A percentile compares a stretch with the other conserved stretches of the same genome.
Evolutionary conservation across 805 yeast species (phyloP).

Genomic region (Diddensiella transvaalensis): DNA sequence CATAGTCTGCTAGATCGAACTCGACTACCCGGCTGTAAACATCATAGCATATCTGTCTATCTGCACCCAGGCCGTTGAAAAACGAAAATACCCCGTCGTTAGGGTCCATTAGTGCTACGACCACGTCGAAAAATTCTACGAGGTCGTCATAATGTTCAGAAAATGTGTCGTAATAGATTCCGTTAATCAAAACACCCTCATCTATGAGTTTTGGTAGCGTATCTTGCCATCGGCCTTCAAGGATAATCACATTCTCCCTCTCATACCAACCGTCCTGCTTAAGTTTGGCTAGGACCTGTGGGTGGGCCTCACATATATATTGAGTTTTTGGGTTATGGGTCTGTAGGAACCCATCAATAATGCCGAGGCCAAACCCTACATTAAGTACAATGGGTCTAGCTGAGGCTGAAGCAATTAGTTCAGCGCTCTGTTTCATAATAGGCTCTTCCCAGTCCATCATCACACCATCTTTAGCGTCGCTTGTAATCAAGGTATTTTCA

Average conservation of each 20-base stretch:
- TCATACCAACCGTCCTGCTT: constrained; percentile 78
- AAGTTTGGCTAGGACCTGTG: constrained; percentile 74
- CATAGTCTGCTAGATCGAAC: constrained; percentile 74
- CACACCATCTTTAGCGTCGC: constrained; percentile 78
- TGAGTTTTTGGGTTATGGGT: constrained; percentile 58
- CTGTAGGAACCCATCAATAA: constrained; percentile 78
- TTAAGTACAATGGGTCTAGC: constrained; percentile 51
- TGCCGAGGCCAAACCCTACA: constrained; percentile 97
- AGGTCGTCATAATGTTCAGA: constrained; percentile 89
- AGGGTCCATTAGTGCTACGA: constrained; percentile 51
- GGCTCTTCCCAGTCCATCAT: constrained; percentile 97
- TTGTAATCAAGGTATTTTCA: constrained; percentile 67
- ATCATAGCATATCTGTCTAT: constrained; percentile 68
- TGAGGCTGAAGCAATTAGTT: constrained; percentile 49
- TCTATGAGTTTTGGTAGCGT: constrained; percentile 61
- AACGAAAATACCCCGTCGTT: constrained; percentile 54
- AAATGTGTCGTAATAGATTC: constrained; percentile 90
- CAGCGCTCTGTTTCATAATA: constrained; percentile 77
- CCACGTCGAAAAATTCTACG: constrained; percentile 75
- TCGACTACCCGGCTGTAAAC: constrained; percentile 82
- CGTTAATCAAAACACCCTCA: constrained; percentile 73
- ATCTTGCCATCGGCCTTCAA: constrained; percentile 95
- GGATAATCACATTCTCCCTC: constrained; percentile 62
- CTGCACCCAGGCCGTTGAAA: constrained; percentile 89
- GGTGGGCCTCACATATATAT: constrained; percentile 92